phyloP scores from a whole-genome alignment of 169 alveolate species.

The Blepharisma undulans region DNA sequence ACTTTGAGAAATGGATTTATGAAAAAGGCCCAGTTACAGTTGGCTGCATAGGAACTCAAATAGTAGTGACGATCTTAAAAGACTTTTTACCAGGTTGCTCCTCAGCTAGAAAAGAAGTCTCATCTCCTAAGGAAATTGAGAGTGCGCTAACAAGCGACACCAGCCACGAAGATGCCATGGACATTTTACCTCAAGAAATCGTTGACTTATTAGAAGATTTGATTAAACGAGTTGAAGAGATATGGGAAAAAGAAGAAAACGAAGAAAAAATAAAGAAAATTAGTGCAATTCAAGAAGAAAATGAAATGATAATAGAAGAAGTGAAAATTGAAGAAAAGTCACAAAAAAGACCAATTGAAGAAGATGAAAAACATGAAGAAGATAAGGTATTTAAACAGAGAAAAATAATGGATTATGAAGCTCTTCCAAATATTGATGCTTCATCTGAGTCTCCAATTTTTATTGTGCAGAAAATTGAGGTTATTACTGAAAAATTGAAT shows the following conservation, averaged over 20 bases:
- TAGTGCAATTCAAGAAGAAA: background rate
- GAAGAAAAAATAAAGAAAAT: background rate
- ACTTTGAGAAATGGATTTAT: conserved; percentile 22
- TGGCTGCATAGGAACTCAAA: conserved; percentile 22
- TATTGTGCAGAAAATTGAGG: background rate
- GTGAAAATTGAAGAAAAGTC: background rate
- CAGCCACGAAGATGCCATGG: background rate
- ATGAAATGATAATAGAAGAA: background rate
- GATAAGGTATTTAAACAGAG: background rate
- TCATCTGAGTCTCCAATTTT: background rate
- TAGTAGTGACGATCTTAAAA: conserved; percentile 9
- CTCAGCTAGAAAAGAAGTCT: background rate
- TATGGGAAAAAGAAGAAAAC: background rate
- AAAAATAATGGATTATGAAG: background rate
- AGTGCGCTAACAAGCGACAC: background rate
- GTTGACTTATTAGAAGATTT: background rate
- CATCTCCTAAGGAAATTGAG: background rate
- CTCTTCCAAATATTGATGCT: background rate
- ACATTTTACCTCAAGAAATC: background rate
- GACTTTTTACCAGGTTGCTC: conserved; percentile 23
- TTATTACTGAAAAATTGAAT: background rate
- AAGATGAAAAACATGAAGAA: background rate
- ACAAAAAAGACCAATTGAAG: background rate
- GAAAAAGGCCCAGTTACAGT: conserved; percentile 38
- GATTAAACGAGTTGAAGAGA: background rate